Base-by-base conservation (phyloP, 768 basidiomycete species). In the Naganishia vaughanmartiniae region DNA sequence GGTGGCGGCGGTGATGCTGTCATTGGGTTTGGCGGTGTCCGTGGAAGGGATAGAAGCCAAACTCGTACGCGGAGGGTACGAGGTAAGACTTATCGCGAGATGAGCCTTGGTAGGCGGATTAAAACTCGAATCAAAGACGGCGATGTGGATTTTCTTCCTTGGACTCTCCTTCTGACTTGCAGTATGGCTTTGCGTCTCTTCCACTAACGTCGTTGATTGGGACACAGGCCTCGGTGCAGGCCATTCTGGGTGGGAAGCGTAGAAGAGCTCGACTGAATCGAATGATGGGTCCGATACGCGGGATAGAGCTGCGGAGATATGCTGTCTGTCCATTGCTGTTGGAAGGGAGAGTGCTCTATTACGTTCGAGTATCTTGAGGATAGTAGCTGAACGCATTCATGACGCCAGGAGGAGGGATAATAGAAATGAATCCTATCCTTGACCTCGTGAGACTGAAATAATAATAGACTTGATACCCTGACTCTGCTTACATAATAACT, bases 31-130 rank as follows among this genome's bases (percentile, higher is more conserved):
- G 21, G 28, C 30, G 53, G 24, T 56, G 66, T 5, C 24, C 4
- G 31, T n/a, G 31, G 31, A 28, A 21, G 39, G 26, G 2, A 28
- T 10, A n/a, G 58, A 54, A 5, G 34, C 66, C 74, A 63, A 10
- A 58, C 69, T 34, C 4, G 63, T 51, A n/a, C 4, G 70, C 11
- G 76, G 70, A n/a, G 75, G 74, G 58, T 71, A 70, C 48, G 66
- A n/a, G 36, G 75, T 72, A 34, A 70, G 65, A 31, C 87, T 87
- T 56, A 97, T 87, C 2, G 89, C 89, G 65, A 89, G 84, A 80
- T 97, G 93, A 0, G 93, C 91, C 28, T 85, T 79, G 2, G 91
- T 93, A 0, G 94, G 94, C 3, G 93, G 93, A 76, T 97, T 95
- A 83, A 91, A 97, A 0, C 92, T 93, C 0, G 92, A 89, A 75